These are phyloP conservation scores for Mycena polygramma DNA, from an alignment of 768 basidiomycete species.

Conservation along the genomic window DNA sequence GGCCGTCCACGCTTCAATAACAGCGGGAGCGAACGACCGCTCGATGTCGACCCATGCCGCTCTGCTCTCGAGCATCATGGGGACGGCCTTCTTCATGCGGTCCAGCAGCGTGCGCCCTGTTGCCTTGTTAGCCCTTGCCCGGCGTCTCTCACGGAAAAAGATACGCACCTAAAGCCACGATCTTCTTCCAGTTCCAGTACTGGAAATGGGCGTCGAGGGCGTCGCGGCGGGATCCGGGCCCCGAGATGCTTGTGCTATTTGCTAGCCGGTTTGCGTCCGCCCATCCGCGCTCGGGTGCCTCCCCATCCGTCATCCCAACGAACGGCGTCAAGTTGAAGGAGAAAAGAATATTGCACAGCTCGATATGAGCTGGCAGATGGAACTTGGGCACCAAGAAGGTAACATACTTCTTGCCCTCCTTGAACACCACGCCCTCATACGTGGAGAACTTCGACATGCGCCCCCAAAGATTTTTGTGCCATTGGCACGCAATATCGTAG, in stretches of 20 bases:
- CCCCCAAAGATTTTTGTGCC: constrained; percentile 26
- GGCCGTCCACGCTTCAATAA: constrained; percentile 32
- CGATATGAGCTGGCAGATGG: background rate
- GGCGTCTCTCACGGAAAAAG: background rate
- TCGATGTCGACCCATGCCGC: background rate
- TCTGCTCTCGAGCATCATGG: background rate
- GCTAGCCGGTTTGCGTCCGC: constrained; percentile 46
- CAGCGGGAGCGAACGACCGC: constrained; percentile 39
- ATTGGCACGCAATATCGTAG: constrained; percentile 46
- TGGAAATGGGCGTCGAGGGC: constrained; percentile 18
- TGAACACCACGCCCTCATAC: constrained; percentile 22
- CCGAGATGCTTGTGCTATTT: constrained; percentile 46
- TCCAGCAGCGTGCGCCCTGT: background rate
- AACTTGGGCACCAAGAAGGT: no score
- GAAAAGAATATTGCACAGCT: constrained; percentile 42
- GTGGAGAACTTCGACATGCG: constrained; percentile 38
- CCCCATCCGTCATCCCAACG: constrained; percentile 48
- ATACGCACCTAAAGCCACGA: background rate
- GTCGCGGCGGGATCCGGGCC: constrained; percentile 33
- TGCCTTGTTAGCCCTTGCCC: no score
- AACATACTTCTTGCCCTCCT: background rate
- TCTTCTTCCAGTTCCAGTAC: constrained; percentile 27
- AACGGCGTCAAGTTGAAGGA: constrained; percentile 44
- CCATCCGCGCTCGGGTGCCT: constrained; percentile 50
- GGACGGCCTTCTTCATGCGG: background rate